Evolutionary conservation across 352 stramenopile species (phyloP).

Genomic region (Globisporangium abappressorium): DNA sequence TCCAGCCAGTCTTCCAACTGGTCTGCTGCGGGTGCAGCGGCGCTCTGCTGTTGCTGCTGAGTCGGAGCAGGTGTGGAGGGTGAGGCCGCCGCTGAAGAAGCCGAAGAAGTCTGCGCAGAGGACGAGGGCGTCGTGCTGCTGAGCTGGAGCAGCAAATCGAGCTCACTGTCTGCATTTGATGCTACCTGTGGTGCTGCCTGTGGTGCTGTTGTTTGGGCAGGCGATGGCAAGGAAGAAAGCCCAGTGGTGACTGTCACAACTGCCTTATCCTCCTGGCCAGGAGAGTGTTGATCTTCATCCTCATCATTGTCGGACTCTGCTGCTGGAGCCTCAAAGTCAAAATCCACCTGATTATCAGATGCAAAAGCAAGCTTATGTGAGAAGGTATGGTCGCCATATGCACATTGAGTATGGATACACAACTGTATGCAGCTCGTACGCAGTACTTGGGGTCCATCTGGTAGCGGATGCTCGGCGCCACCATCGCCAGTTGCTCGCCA

Average conservation of each 20-base stretch:
- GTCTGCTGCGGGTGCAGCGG: slow-evolving; percentile 17
- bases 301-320: slow-evolving; percentile 7
- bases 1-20: slow-evolving; percentile 75
- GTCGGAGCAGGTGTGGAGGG: background rate
- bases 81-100: slow-evolving; percentile 1
- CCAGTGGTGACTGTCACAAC: slow-evolving; percentile 2
- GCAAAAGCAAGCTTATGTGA: background rate
- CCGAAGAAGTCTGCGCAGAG: background rate
- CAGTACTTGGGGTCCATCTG: slow-evolving; percentile 76
- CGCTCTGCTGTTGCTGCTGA: background rate
- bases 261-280: slow-evolving; percentile 9
- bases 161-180: slow-evolving; percentile 23
- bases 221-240: background rate
- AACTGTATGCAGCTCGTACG: slow-evolving; percentile 30
- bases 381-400: background rate
- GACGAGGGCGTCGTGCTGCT: slow-evolving; percentile 18
- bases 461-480: slow-evolving; percentile 53
- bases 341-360: slow-evolving; percentile 29
- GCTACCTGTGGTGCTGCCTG: background rate
- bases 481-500: slow-evolving; percentile 42
- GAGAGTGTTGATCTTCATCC: background rate
- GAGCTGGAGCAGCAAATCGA: slow-evolving; percentile 46
- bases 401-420: background rate
- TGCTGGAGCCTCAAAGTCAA: slow-evolving; percentile 33
- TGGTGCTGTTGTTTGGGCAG: background rate